phyloP scores from a whole-genome alignment of 192 early-diverging fungal species.

The Dissophora ornata region DNA sequence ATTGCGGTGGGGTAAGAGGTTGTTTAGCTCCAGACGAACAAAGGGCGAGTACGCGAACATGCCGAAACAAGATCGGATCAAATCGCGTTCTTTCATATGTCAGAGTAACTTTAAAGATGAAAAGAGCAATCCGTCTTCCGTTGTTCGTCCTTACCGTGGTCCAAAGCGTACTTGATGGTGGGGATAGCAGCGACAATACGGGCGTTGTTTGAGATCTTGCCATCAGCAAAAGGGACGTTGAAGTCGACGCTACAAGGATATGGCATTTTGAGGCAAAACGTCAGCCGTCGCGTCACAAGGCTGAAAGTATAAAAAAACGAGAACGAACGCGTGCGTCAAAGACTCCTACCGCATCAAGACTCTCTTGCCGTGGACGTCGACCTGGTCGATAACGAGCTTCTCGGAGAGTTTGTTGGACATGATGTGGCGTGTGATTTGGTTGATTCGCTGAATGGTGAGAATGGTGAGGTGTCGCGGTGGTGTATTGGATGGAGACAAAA shows the following conservation, averaged over 20 bases:
- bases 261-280: constrained; percentile 1
- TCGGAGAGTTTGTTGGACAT: constrained; percentile 73
- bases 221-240: constrained; percentile 96
- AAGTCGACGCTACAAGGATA: constrained; percentile 88
- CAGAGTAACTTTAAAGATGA: not conserved
- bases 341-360: constrained; percentile 85
- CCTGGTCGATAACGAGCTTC: constrained; percentile 91
- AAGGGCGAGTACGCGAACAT: not conserved
- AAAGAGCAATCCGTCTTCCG: not conserved
- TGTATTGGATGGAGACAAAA: constrained; percentile 3
- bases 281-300: not conserved
- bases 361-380: constrained; percentile 87
- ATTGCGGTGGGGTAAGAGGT: not conserved
- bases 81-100: constrained; percentile 29
- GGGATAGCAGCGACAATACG: constrained; percentile 95
- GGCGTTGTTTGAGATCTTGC: constrained; percentile 96
- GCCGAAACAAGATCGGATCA: constrained; percentile 7
- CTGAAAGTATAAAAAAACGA: not conserved
- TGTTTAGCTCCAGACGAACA: not conserved
- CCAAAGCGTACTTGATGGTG: constrained; percentile 91
- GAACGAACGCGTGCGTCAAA: not conserved
- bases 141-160: constrained; percentile 70
- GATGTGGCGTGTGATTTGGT: constrained; percentile 53
- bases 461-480: constrained; percentile 4
- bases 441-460: constrained; percentile 43